Conservation (phyloP, 2,329 filamentous ascomycete species). For the Allantophomopsis cytisporea region DNA sequence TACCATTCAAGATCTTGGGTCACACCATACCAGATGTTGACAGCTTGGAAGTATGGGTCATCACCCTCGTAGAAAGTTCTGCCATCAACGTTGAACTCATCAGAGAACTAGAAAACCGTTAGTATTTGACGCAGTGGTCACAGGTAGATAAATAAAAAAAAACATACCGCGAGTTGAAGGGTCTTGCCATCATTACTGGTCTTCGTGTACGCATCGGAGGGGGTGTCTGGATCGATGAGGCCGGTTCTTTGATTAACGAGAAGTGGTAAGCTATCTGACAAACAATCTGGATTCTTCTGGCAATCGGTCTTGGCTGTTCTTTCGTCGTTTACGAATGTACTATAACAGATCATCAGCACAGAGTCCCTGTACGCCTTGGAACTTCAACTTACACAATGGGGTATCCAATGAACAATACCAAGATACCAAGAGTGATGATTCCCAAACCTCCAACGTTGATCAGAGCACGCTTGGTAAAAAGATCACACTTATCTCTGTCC, state of each 20-base stretch:
- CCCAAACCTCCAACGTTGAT: slow-evolving; percentile 50
- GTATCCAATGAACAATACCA: slow-evolving; percentile 56
- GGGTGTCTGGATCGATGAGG: slow-evolving; percentile 57
- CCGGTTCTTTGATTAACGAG: slow-evolving; percentile 45
- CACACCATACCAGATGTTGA: slow-evolving; percentile 61
- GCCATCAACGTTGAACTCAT: slow-evolving; percentile 56
- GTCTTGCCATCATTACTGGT: slow-evolving; percentile 43
- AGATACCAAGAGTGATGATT: slow-evolving; percentile 43
- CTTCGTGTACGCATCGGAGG: slow-evolving; percentile 38
- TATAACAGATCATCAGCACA: too few relatives aligned
- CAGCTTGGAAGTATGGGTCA: slow-evolving; percentile 53
- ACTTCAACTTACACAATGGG: slow-evolving; percentile 46
- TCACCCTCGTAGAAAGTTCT: slow-evolving; percentile 60
- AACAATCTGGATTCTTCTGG: slow-evolving; percentile 21
- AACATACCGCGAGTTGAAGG: slow-evolving; percentile 44
- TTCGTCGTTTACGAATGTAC: too few relatives aligned
- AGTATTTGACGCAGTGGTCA: background rate
- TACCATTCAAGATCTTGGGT: slow-evolving; percentile 61
- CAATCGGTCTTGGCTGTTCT: too few relatives aligned
- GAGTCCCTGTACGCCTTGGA: too few relatives aligned
- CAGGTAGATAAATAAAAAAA: slow-evolving; percentile 2
- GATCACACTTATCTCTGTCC: slow-evolving; percentile 44
- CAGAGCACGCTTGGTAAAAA: slow-evolving; percentile 50
- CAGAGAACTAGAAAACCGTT: slow-evolving; percentile 38
- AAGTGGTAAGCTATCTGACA: slow-evolving; percentile 23